These are phyloP conservation scores for Pythium volutum DNA, from an alignment of 352 stramenopile genomes.

Conservation along the genomic window DNA sequence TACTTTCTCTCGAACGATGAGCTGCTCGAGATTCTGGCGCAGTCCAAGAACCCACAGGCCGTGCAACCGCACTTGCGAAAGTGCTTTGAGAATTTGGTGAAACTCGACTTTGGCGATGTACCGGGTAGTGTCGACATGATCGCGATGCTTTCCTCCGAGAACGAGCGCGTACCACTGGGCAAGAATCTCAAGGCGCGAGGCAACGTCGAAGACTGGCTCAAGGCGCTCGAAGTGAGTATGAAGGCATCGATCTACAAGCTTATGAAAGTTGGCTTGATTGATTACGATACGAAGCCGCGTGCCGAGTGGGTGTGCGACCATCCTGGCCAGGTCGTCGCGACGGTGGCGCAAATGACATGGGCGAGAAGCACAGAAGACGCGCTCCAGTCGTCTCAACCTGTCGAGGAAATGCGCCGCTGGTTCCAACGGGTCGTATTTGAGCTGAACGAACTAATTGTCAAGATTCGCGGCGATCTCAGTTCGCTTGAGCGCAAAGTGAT, in stretches of 20 bases:
- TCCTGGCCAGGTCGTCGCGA: conserved; percentile 92
- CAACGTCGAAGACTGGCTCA: conserved; percentile 88
- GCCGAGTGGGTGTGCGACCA: conserved; percentile 88
- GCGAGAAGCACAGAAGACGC: conserved; percentile 86
- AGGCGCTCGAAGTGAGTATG: conserved; percentile 87
- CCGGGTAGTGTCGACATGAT: conserved; percentile 90
- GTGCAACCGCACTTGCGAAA: conserved; percentile 94
- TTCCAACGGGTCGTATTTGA: conserved; percentile 77
- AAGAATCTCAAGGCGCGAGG: conserved; percentile 93
- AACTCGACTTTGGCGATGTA: conserved; percentile 77
- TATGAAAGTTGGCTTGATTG: conserved; percentile 90
- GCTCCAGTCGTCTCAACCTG: conserved; percentile 35
- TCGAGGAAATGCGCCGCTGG: conserved; percentile 64
- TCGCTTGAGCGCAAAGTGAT: conserved; percentile 91
- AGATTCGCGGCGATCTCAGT: conserved; percentile 88
- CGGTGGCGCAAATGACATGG: conserved; percentile 93
- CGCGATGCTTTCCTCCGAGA: conserved; percentile 91
- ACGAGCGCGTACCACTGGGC: conserved; percentile 81
- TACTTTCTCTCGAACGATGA: conserved; percentile 97
- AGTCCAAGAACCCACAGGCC: conserved; percentile 93
- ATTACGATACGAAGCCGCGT: conserved; percentile 86
- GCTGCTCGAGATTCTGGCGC: conserved; percentile 92
- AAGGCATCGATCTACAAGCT: conserved; percentile 90
- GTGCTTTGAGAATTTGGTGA: conserved; percentile 91
- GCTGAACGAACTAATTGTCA: conserved; percentile 90